A percentile compares a stretch with the other conserved stretches of the same genome.
Conservation (phyloP, 164 flowering plant species). For the Magnolia officinalis region DNA sequence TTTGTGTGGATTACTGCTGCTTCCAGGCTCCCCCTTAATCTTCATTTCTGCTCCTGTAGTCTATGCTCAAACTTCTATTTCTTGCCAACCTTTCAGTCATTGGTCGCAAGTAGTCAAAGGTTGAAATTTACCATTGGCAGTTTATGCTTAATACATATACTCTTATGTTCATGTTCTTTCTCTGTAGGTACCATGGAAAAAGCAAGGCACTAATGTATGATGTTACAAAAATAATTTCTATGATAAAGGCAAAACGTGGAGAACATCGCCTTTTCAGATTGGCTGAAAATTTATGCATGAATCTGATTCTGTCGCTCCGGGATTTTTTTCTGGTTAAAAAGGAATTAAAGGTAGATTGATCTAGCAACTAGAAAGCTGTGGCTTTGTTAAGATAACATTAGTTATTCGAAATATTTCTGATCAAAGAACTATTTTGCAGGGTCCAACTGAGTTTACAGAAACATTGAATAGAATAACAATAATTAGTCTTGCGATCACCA, state of each 20-base stretch:
- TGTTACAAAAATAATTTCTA: constrained; percentile 78
- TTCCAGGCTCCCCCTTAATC: too few species aligned
- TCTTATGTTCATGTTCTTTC: background rate
- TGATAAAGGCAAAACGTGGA: constrained; percentile 82
- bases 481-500: constrained; percentile 81
- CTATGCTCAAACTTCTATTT: background rate
- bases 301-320: constrained; percentile 76
- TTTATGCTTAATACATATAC: background rate
- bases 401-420: background rate
- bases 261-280: constrained; percentile 93
- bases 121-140: background rate
- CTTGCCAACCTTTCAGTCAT: background rate
- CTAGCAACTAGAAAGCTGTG: background rate
- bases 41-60: too few species aligned
- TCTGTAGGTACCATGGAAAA: constrained; percentile 84
- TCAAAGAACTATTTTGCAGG: constrained; percentile 41
- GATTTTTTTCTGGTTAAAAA: constrained; percentile 85
- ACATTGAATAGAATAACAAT: constrained; percentile 83
- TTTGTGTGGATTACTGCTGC: too few species aligned
- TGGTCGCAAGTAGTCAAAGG: background rate
- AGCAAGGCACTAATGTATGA: constrained; percentile 86
- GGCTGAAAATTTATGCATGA: constrained; percentile 97
- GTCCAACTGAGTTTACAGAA: constrained; percentile 92
- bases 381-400: background rate
- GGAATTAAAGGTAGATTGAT: constrained; percentile 73